Evolutionary conservation across 1,139 yeast genomes (phyloP).

Genomic region (Blastobotrys petasosporus): DNA sequence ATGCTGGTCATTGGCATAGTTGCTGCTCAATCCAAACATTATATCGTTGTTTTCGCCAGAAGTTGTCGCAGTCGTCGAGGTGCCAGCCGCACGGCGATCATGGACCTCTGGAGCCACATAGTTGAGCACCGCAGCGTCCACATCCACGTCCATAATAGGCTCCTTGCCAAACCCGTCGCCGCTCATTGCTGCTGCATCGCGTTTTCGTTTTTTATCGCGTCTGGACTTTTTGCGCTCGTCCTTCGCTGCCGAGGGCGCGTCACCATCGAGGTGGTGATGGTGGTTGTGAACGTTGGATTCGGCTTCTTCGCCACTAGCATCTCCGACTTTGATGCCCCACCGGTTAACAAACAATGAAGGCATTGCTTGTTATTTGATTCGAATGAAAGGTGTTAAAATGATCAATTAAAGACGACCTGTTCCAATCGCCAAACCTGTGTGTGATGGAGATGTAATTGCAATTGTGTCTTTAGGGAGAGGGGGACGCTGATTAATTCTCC

Average conservation of each 20-base stretch:
- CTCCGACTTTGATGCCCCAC: constrained; percentile 7
- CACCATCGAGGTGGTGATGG: neutral
- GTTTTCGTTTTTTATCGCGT: neutral
- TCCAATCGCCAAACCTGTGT: too few relatives aligned
- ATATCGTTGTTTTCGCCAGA: neutral
- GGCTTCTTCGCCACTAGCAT: neutral
- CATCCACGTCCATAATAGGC: constrained; percentile 31
- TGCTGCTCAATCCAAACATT: constrained; percentile 1
- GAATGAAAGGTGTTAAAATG: too few relatives aligned
- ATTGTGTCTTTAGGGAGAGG: too few relatives aligned
- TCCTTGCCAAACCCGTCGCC: neutral
- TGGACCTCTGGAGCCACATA: constrained; percentile 48
- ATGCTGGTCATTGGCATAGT: constrained; percentile 8
- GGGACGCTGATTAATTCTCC: too few relatives aligned
- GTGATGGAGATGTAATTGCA: too few relatives aligned
- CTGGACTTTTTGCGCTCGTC: neutral
- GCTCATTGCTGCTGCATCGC: constrained; percentile 1
- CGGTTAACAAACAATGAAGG: constrained; percentile 10
- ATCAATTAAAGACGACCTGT: too few relatives aligned
- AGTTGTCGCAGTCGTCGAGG: neutral
- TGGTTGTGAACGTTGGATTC: neutral
- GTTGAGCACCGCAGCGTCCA: constrained; percentile 70
- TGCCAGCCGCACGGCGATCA: neutral
- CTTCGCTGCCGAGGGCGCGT: neutral
- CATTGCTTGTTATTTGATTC: constrained; percentile 1